Base-by-base conservation (phyloP, 768 basidiomycete genomes). In the Podaxis carcinomalis region DNA sequence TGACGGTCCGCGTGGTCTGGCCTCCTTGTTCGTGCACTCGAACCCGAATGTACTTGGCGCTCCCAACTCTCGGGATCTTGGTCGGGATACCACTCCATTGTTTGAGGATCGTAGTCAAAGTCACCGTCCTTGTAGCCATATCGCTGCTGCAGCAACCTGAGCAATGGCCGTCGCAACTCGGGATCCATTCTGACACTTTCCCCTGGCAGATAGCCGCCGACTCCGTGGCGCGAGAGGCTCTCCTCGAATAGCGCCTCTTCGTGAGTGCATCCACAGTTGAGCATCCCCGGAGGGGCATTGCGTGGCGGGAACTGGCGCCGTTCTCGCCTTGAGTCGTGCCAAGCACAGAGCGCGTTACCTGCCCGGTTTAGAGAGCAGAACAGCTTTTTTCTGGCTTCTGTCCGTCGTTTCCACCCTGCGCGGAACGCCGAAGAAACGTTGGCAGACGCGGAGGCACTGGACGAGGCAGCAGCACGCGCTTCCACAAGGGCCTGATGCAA, bases 181-280 rank as follows among this genome's bases (percentile, higher is more conserved):
- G 92, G 92, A 68, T 94, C 92, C 91, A 94, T 93, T 68, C 92
- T 87, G 53, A 93, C 92, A 59, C 73, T 86, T 71, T 93, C 92
- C 56, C 92, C 92, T 0, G 92, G 92, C 63, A 84, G 84, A 67
- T 93, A 93, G 69, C 87, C 87, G 25, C 92, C 92, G 14, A 94
- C 90, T 4, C 78, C 80, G 62, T 93, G 90, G 21, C 90, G 84
- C 10, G 91, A 70, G 6, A 94, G 80, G 67, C 87, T 89, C 74
- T 93, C 92, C 68, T 93, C 92, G 68, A 94, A 94, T 5, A 94
- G 83, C 3, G 92, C 92, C 73, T 93, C 86, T 49, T 92, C 90
- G 68, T 80, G 84, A 4, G 89, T 88, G 77, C 92, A 94, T 5
- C 92, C 92, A 66, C 92, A 94, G 77, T 94, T 94, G 59, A 94